A percentile compares a stretch with the other conserved stretches of the same genome.
These are phyloP conservation scores for Leucogyrophana mollusca DNA, from an alignment of 768 basidiomycete genomes.

Conservation along the genomic window DNA sequence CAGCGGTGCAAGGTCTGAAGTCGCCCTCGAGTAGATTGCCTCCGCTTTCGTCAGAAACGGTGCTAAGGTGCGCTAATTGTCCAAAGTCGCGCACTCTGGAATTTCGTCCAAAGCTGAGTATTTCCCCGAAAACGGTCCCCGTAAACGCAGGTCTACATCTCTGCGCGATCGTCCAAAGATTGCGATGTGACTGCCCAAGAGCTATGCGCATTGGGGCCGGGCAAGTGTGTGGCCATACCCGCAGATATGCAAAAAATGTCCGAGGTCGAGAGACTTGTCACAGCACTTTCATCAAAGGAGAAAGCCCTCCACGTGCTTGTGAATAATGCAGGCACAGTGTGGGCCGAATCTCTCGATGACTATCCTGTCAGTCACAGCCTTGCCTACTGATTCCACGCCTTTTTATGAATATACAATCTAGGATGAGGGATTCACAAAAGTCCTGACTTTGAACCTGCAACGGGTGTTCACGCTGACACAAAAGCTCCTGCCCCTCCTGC, in stretches of 20 bases:
- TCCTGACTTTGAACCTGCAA: conserved; percentile 61
- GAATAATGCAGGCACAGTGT: conserved; percentile 65
- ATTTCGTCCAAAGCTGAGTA: conserved; percentile 11
- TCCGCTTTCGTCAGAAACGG: conserved; percentile 63
- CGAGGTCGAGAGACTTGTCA: conserved; percentile 52
- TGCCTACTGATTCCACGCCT: conserved; percentile 2
- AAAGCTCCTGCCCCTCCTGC: conserved; percentile 55
- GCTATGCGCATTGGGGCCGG: conserved; percentile 51
- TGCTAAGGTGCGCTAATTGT: conserved; percentile 39
- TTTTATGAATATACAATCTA: conserved; percentile 17
- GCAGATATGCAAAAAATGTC: conserved; percentile 53
- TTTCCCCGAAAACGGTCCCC: background rate
- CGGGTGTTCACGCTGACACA: conserved; percentile 66
- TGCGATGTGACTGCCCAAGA: conserved; percentile 51
- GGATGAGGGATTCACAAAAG: conserved; percentile 59
- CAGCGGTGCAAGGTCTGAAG: conserved; percentile 3
- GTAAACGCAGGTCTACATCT: conserved; percentile 53
- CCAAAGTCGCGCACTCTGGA: background rate
- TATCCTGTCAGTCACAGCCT: conserved; percentile 37
- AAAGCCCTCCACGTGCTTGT: conserved; percentile 54
- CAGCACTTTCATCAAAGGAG: conserved; percentile 51
- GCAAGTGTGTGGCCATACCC: conserved; percentile 51
- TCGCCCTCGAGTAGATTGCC: conserved; percentile 46
- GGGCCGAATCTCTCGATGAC: conserved; percentile 47
- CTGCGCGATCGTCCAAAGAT: conserved; percentile 52